phyloP scores from a whole-genome alignment of 139 green algal genomes.

The Tetraselmis striata region DNA sequence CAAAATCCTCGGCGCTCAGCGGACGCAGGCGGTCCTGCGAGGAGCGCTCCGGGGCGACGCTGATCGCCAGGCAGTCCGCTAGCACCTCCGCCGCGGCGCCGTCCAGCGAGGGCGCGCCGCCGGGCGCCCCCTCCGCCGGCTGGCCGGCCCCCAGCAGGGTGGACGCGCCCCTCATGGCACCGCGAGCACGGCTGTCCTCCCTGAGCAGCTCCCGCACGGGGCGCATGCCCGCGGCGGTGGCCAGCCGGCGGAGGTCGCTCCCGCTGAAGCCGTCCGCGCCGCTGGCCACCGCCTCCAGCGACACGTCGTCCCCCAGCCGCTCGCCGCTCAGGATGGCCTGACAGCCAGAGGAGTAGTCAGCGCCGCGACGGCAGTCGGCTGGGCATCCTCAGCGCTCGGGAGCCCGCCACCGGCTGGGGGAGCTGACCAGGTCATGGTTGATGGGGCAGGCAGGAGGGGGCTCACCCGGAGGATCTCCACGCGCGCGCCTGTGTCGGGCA shows the following conservation, averaged over 20 bases:
- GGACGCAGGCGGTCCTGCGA: neutral
- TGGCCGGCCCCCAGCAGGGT: too few relatives aligned
- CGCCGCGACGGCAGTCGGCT: too few relatives aligned
- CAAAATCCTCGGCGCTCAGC: slow-evolving; percentile 28
- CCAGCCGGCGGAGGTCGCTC: slow-evolving; percentile 36
- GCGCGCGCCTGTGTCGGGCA: neutral
- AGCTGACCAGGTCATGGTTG: too few relatives aligned
- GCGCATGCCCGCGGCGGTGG: slow-evolving; percentile 34
- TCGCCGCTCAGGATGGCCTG: slow-evolving; percentile 33
- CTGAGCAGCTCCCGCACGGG: slow-evolving; percentile 30
- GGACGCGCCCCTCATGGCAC: too few relatives aligned
- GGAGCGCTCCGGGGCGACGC: too few relatives aligned
- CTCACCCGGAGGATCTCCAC: neutral
- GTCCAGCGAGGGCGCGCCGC: too few relatives aligned
- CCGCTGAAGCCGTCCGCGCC: slow-evolving; percentile 35
- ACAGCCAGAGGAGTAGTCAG: neutral
- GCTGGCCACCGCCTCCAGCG: slow-evolving; percentile 20
- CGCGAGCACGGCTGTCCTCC: neutral
- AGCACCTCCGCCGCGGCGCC: too few relatives aligned
- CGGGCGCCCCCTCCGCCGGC: too few relatives aligned
- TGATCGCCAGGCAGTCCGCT: too few relatives aligned
- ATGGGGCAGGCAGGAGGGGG: too few relatives aligned
- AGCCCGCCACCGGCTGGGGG: too few relatives aligned
- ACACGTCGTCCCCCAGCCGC: slow-evolving; percentile 20
- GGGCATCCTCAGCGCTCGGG: too few relatives aligned